A percentile compares a stretch with the other conserved stretches of the same genome.
phyloP scores from a whole-genome alignment of 2,329 filamentous ascomycete genomes.

The Colletotrichum sublineola region DNA sequence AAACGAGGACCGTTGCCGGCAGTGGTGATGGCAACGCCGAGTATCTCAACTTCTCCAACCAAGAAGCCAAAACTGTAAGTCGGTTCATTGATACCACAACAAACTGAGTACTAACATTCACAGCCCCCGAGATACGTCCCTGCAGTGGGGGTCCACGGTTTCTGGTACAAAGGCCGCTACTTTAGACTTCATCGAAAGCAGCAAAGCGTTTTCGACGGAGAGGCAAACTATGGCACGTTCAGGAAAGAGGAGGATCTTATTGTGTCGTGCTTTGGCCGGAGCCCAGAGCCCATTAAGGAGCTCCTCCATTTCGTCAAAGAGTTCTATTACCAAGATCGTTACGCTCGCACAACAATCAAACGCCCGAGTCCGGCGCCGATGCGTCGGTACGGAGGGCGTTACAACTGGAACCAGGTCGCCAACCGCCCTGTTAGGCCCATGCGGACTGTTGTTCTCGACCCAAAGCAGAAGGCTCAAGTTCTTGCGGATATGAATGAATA shows the following conservation, averaged over 20 bases:
- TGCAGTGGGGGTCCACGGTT: constrained; percentile 65
- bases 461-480: constrained; percentile 73
- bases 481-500: constrained; percentile 83
- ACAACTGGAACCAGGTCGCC: constrained; percentile 69
- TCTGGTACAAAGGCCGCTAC: constrained; percentile 67
- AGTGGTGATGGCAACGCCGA: constrained; percentile 50
- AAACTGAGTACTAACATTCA: constrained; percentile 12
- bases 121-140: constrained; percentile 67
- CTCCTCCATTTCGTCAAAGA: constrained; percentile 67
- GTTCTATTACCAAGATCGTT: constrained; percentile 62
- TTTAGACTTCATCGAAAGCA: constrained; percentile 63
- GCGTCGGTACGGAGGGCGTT: constrained; percentile 50
- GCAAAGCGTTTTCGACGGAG: constrained; percentile 57
- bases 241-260: constrained; percentile 66
- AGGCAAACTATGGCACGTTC: constrained; percentile 53
- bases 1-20: constrained; percentile 52
- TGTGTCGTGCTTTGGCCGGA: constrained; percentile 68
- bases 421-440: constrained; percentile 78
- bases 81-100: not conserved
- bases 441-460: constrained; percentile 80
- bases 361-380: constrained; percentile 50
- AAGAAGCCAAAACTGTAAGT: constrained; percentile 64
- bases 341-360: constrained; percentile 70
- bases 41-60: constrained; percentile 72
- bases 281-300: constrained; percentile 65